Conservation (phyloP, 2,329 filamentous ascomycete species). For the Chaetomiaceae sp. region DNA sequence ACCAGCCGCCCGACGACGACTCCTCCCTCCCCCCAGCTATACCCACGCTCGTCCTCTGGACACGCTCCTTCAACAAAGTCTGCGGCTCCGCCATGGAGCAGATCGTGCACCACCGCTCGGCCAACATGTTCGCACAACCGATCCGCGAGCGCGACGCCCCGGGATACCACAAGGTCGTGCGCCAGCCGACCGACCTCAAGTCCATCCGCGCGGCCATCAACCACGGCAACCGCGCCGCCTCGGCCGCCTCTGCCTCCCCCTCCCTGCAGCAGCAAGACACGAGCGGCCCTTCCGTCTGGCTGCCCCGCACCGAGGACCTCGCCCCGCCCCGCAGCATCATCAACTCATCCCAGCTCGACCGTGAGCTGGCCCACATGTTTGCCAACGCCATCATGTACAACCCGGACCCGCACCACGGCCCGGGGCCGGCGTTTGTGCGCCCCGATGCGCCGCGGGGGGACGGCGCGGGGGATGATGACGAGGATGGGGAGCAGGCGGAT, state of each 20-base stretch:
- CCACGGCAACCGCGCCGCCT: conserved; percentile 61
- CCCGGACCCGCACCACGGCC: conserved; percentile 67
- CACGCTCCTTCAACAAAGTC: conserved; percentile 68
- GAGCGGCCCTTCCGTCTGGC: conserved; percentile 50
- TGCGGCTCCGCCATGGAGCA: conserved; percentile 68
- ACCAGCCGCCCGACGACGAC: conserved; percentile 3
- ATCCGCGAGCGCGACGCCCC: conserved; percentile 70
- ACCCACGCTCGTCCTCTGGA: conserved; percentile 65
- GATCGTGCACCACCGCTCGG: conserved; percentile 69
- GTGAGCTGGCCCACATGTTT: conserved; percentile 93
- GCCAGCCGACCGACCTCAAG: conserved; percentile 71
- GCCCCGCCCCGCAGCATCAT: conserved; percentile 84
- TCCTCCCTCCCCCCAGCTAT: conserved; percentile 34
- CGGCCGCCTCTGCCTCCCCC: conserved; percentile 54
- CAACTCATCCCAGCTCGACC: conserved; percentile 87
- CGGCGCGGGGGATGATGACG: conserved; percentile 30
- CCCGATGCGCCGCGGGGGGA: conserved; percentile 33
- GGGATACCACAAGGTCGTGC: conserved; percentile 66
- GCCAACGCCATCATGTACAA: conserved; percentile 99
- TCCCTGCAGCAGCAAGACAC: conserved; percentile 53
- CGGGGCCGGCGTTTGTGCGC: conserved; percentile 55
- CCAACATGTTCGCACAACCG: conserved; percentile 71
- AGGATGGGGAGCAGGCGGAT: too few relatives aligned
- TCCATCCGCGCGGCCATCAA: conserved; percentile 70
- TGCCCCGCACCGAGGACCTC: conserved; percentile 69